Conservation (phyloP, 345 rosid genomes). For the Cardiospermum halicacabum region DNA sequence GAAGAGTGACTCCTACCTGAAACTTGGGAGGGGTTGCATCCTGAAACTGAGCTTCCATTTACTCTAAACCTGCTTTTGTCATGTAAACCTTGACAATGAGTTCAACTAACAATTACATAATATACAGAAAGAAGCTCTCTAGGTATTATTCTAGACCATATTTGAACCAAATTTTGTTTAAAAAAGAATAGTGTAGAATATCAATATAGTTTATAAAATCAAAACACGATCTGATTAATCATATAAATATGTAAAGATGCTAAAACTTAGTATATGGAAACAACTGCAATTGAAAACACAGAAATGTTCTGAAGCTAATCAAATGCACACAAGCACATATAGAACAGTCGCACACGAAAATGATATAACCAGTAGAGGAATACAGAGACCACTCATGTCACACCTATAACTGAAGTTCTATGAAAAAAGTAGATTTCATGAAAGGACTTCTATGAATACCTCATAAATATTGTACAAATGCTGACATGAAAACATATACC, state of each 20-base stretch:
- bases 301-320: background rate
- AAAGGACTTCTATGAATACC: no score
- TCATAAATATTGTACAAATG: no score
- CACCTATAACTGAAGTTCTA: no score
- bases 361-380: no score
- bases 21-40: constrained; percentile 19
- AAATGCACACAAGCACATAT: no score
- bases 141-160: background rate
- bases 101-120: background rate
- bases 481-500: no score
- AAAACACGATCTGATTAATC: background rate
- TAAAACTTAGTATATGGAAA: background rate
- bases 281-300: background rate
- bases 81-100: background rate
- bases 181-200: background rate
- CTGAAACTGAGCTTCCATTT: constrained; percentile 48
- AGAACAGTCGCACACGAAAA: no score
- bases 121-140: background rate
- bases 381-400: no score
- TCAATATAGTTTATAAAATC: background rate
- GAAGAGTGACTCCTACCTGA: constrained; percentile 45
- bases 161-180: background rate
- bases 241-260: background rate
- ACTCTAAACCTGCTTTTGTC: constrained; percentile 4
- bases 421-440: no score